Conservation (phyloP, 2,329 filamentous ascomycete genomes). For the Phialemonium atrogriseum region DNA sequence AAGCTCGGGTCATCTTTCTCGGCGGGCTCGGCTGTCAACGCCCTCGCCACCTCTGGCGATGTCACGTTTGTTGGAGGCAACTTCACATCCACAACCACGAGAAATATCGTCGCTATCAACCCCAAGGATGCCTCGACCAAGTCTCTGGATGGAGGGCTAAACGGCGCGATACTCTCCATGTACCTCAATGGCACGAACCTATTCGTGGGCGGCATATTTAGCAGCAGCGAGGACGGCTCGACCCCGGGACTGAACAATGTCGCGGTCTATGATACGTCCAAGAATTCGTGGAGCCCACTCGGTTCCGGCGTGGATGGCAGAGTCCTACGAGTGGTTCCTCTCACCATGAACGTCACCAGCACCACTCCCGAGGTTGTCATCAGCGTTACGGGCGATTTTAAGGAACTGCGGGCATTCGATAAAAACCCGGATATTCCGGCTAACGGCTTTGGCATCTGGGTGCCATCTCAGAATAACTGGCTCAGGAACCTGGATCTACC, state of each 20-base stretch:
- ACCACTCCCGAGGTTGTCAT: constrained; percentile 64
- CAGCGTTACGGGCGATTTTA: constrained; percentile 74
- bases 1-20: constrained; percentile 64
- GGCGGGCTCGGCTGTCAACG: constrained; percentile 57
- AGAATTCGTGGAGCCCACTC: constrained; percentile 66
- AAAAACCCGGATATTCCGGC: constrained; percentile 53
- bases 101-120: constrained; percentile 71
- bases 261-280: constrained; percentile 63
- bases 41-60: constrained; percentile 57
- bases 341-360: constrained; percentile 69
- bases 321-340: constrained; percentile 65
- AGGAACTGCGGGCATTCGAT: constrained; percentile 59
- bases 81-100: constrained; percentile 60
- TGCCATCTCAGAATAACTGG: constrained; percentile 80
- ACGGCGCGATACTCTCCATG: constrained; percentile 68
- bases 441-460: constrained; percentile 82
- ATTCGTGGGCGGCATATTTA: constrained; percentile 82
- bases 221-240: constrained; percentile 55
- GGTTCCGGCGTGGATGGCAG: constrained; percentile 79
- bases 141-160: constrained; percentile 63
- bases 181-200: constrained; percentile 57
- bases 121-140: constrained; percentile 53
- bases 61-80: constrained; percentile 74
- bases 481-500: constrained; percentile 65
- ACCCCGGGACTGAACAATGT: constrained; percentile 63